phyloP scores from a whole-genome alignment of 306 rosid genomes.

The Quercus suber region DNA sequence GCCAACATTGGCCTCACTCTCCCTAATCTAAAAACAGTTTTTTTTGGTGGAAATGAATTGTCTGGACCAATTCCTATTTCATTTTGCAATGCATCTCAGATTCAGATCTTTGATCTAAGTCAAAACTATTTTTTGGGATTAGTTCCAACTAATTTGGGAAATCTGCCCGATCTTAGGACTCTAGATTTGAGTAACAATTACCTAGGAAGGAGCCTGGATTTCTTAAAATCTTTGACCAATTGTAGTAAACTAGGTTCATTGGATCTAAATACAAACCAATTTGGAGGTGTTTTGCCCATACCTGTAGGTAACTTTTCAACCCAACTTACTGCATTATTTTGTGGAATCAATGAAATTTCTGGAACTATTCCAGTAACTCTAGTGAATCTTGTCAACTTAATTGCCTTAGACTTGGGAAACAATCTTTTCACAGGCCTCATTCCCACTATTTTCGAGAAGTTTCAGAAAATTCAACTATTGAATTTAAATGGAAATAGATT shows the following conservation, averaged over 20 bases:
- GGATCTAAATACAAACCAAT: neutral
- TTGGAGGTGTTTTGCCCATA: neutral
- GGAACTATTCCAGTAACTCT: neutral
- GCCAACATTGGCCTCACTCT: neutral
- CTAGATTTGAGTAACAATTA: neutral
- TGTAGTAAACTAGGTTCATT: neutral
- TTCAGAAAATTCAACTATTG: neutral
- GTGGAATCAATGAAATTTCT: neutral
- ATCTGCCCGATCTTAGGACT: neutral
- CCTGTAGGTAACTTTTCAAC: slow-evolving; percentile 1
- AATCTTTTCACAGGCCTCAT: neutral
- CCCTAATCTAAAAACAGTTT: neutral
- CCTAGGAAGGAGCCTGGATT: slow-evolving; percentile 5
- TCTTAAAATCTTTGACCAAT: neutral
- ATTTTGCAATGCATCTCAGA: neutral
- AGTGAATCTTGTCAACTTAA: neutral
- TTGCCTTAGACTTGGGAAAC: neutral
- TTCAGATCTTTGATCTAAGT: neutral
- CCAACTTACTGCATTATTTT: neutral
- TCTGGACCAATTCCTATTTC: slow-evolving; percentile 5
- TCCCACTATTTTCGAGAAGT: neutral
- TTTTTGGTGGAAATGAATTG: neutral
- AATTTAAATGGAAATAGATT: too few species aligned
- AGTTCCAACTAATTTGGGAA: slow-evolving; percentile 9
- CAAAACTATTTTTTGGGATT: neutral